Evolutionary conservation across 345 rosid genomes (phyloP), one percentile per base, ranked within the genome.

Genomic region (Rhizophora apiculata): DNA sequence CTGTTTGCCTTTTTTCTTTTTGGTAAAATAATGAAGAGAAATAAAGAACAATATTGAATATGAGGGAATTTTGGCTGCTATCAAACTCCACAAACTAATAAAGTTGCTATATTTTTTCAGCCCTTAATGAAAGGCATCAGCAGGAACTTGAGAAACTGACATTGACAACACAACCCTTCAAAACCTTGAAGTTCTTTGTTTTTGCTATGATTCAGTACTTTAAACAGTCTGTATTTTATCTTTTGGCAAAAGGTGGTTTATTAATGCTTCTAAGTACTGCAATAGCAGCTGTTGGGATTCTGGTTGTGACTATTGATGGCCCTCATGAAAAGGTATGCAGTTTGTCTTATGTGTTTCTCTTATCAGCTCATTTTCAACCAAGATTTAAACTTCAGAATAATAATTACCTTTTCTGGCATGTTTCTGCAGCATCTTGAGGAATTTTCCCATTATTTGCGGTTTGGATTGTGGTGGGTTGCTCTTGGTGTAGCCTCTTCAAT

Each of bases 401-500:
- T 56, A 52, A 30, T 64, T 64, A 22, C 62, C 2, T 58, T 26
- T 46, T 31, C 6, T 74, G 51, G 26, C 68, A 54, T 70, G 61
- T 69, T 80, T 62, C 59, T 64, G 68, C 90, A 96, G 98, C 99
- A 92, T 78, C 73, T 96, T 26, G 90, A 89, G 64, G 96, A 96
- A 81, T 77, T 92, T 32, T 79, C 84, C 57, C 80, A 77, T 66
- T 95, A 92, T 79, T 61, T 79, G 1, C 82, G 72, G 62, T 92
- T 80, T 85, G 88, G 91, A 65, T 80, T 92, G 69, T 96, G 99
- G 98, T 96, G 98, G 99, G 67, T 85, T 61, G 86, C 94, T 51
- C 98, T 96, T 74, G 99, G 99, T 49, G 96, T 96, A 60, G 99
- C 99, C 66, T 96, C 99, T 72, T 96, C 99, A 34, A 92, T 96